These are phyloP conservation scores for Yamadazyma kitorensis DNA, from an alignment of 805 yeast species.

Conservation along the genomic window DNA sequence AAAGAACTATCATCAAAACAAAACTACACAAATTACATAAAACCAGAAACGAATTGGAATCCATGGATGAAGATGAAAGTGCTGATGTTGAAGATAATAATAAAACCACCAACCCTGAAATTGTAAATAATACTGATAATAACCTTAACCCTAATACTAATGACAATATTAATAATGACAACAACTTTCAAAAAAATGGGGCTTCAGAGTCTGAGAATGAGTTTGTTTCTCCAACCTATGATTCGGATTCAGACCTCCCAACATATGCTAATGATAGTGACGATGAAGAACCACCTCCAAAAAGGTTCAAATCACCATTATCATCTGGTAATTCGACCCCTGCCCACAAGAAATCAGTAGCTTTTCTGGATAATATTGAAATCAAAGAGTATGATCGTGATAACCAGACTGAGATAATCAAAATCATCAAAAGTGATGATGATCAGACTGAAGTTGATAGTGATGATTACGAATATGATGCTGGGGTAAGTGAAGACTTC, in stretches of 20 bases:
- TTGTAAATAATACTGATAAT: background rate
- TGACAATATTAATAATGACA: constrained; percentile 9
- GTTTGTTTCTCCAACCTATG: constrained; percentile 3
- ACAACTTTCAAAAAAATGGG: background rate
- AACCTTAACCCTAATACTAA: background rate
- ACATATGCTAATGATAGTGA: constrained; percentile 20
- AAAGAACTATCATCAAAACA: constrained; percentile 25
- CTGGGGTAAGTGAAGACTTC: constrained; percentile 7
- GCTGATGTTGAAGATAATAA: constrained; percentile 1
- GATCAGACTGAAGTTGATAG: constrained; percentile 16
- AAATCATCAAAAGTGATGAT: constrained; percentile 22
- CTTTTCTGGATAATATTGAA: constrained; percentile 41
- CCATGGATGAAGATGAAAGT: constrained; percentile 17
- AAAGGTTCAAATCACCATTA: constrained; percentile 17
- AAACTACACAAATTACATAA: constrained; percentile 25
- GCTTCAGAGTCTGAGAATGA: too few relatives aligned
- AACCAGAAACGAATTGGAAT: constrained; percentile 31
- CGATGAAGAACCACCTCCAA: constrained; percentile 15
- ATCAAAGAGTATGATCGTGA: constrained; percentile 41
- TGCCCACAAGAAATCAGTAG: constrained; percentile 30
- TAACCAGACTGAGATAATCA: constrained; percentile 24
- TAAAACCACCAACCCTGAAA: background rate
- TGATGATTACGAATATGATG: constrained; percentile 15
- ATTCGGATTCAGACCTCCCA: constrained; percentile 20
- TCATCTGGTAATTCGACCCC: constrained; percentile 25